phyloP scores from a whole-genome alignment of 768 basidiomycete species.

The Tricholomella constricta region DNA sequence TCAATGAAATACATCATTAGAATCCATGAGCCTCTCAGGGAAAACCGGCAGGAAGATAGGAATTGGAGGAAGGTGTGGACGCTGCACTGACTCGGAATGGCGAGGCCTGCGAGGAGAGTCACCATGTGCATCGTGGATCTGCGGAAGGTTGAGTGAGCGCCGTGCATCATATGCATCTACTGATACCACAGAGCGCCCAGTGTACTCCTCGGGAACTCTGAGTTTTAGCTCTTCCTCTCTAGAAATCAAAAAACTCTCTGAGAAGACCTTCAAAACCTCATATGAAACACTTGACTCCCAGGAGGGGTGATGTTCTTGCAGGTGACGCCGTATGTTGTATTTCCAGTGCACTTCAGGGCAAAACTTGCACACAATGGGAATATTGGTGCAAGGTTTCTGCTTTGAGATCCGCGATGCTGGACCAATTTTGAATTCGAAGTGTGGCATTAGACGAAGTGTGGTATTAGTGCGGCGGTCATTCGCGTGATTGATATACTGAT shows the following conservation, averaged over 20 bases:
- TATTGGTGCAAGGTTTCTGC: conserved; percentile 28
- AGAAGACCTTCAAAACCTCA: not conserved
- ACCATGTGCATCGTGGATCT: too few species aligned
- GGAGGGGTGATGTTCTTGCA: conserved; percentile 21
- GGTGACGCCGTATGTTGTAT: conserved; percentile 29
- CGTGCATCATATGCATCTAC: not conserved
- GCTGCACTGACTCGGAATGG: too few species aligned
- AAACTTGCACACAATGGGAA: conserved; percentile 24
- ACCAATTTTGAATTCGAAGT: conserved; percentile 17
- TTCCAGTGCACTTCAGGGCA: conserved; percentile 28
- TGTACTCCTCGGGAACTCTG: not conserved
- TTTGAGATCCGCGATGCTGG: conserved; percentile 15
- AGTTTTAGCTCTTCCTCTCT: not conserved
- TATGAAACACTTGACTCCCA: conserved; percentile 5
- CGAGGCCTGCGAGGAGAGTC: too few species aligned
- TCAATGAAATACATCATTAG: not conserved
- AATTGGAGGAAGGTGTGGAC: too few species aligned
- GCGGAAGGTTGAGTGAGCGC: not conserved
- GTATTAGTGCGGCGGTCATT: not conserved
- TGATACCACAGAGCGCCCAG: not conserved
- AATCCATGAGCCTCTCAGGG: too few species aligned
- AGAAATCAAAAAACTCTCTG: not conserved
- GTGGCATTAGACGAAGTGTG: not conserved
- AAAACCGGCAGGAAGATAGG: too few species aligned
- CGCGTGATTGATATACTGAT: conserved; percentile 4